Conservation (phyloP, 805 yeast species). For the Tetrapisispora nanseiensis region DNA sequence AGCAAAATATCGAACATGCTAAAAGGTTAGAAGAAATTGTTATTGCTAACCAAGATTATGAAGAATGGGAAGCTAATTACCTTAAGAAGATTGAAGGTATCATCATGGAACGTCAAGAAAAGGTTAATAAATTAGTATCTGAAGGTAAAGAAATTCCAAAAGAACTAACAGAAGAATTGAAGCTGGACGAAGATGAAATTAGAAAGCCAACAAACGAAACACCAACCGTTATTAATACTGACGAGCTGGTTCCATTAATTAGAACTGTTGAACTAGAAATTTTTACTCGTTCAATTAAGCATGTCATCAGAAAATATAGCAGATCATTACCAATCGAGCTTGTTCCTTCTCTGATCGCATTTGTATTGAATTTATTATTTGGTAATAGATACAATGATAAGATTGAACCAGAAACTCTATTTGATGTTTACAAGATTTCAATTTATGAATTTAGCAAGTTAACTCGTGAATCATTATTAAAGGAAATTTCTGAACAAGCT, state of each 20-base stretch:
- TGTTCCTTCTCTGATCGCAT: slow-evolving; percentile 53
- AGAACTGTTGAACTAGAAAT: slow-evolving; percentile 48
- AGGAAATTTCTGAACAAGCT: slow-evolving; percentile 44
- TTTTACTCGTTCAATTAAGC: slow-evolving; percentile 72
- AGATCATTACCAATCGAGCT: slow-evolving; percentile 41
- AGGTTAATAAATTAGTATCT: slow-evolving; percentile 26
- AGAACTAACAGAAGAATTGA: slow-evolving; percentile 26
- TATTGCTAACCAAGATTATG: slow-evolving; percentile 25
- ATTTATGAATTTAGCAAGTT: slow-evolving; percentile 37
- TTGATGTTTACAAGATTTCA: slow-evolving; percentile 35
- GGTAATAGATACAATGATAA: slow-evolving; percentile 39
- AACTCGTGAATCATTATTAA: slow-evolving; percentile 37
- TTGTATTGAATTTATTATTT: slow-evolving; percentile 60
- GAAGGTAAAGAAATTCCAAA: slow-evolving; percentile 30
- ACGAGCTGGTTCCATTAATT: slow-evolving; percentile 38
- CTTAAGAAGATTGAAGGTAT: slow-evolving; percentile 24
- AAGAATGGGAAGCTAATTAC: slow-evolving; percentile 26
- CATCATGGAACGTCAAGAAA: slow-evolving; percentile 30
- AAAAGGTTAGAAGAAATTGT: slow-evolving; percentile 20
- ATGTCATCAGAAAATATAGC: slow-evolving; percentile 47
- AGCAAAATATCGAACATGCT: slow-evolving; percentile 17
- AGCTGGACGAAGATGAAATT: slow-evolving; percentile 26
- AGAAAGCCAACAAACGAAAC: slow-evolving; percentile 29
- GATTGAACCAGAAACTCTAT: slow-evolving; percentile 37
- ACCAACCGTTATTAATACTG: slow-evolving; percentile 28